Conservation (phyloP, 1,284 basidiomycete genomes). For the Entoloma clypeatum region DNA sequence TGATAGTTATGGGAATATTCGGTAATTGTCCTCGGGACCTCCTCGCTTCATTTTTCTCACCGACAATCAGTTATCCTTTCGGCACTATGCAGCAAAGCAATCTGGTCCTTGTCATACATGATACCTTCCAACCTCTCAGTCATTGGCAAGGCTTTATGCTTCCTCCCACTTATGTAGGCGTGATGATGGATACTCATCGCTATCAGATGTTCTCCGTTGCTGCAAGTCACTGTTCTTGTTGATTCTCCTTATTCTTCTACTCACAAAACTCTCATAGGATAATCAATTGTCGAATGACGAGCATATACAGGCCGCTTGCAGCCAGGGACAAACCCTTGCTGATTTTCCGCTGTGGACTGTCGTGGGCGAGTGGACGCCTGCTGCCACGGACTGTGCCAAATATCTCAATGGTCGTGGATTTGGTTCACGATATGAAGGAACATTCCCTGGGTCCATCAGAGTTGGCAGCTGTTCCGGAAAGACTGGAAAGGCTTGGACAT, state of each 20-base stretch:
- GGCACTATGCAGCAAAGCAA: constrained; percentile 56
- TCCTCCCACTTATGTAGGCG: constrained; percentile 54
- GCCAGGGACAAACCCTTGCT: constrained; percentile 41
- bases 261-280: constrained; percentile 34
- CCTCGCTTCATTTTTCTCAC: constrained; percentile 9
- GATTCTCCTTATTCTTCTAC: neutral
- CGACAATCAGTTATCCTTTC: constrained; percentile 40
- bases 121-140: constrained; percentile 76
- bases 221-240: constrained; percentile 32
- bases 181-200: constrained; percentile 81
- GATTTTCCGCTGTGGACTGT: constrained; percentile 68
- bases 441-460: constrained; percentile 57
- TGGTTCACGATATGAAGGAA: constrained; percentile 81
- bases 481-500: constrained; percentile 69
- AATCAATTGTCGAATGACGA: constrained; percentile 48
- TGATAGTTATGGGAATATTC: constrained; percentile 72
- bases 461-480: constrained; percentile 73
- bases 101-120: constrained; percentile 71
- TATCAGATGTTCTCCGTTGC: constrained; percentile 76
- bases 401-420: constrained; percentile 69
- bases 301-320: constrained; percentile 69
- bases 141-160: constrained; percentile 75
- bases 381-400: constrained; percentile 81
- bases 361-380: constrained; percentile 85
- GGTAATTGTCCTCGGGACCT: no score